Evolutionary conservation across 257 asterid species (phyloP), one percentile per base, ranked within the genome.

Genomic region (Fraxinus anomala): DNA sequence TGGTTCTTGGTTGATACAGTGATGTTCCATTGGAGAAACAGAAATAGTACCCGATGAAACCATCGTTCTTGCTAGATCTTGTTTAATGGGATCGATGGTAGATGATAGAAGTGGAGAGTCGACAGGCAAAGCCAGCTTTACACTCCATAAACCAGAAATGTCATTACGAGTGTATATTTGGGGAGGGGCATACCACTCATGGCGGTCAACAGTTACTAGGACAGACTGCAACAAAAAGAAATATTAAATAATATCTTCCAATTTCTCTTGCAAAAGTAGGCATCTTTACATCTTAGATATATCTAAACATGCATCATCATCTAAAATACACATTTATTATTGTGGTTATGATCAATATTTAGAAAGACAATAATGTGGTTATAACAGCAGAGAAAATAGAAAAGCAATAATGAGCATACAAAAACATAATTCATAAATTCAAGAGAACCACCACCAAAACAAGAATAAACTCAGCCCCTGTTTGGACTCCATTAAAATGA

Each of bases 141-240:
- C 75, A 19, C 81, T 82, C 99, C 99, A 96, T 74, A 96, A 80
- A 70, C 99, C 99, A 44, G 99, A 87, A 82, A 86, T 80, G 82
- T 93, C 99, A 84, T 93, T 83, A 59, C 98, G 99, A 51, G 92
- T 89, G 81, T 92, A 96, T 82, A 89, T 83, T 75, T 88, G 97
- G 72, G 99, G 98, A 74, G 92, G 90, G 59, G 99, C 98, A 87
- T 96, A 93, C 99, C 99, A 96, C 85, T 93, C 98, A 82, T 93
- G 98, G 77, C 98, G 94, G 76, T 96, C 99, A 77, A 96, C 83
- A 54, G 99, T 93, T 81, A 96, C 97, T 80, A 96, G 91, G 79
- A 92, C 99, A 85, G 99, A 93, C 99, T 96, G 97, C 87, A 87
- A n/a, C 75, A 79, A 87, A 76, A 51, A 61, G 68, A 78, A 51